phyloP scores from a whole-genome alignment of 148 eudicot genomes.

The Pharnaceum exiguum region DNA sequence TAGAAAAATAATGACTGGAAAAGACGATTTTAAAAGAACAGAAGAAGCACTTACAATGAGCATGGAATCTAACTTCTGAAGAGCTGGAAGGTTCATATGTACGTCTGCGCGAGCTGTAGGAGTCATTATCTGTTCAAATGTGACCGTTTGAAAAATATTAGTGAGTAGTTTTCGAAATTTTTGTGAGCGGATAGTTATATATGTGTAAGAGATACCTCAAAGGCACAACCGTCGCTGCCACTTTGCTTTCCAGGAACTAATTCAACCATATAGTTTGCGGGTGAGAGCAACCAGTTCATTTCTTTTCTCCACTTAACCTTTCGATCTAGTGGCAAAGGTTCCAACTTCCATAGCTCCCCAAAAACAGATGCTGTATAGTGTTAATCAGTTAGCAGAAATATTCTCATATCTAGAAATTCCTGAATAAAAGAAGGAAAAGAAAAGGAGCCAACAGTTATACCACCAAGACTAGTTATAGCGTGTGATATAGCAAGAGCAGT shows the following conservation, averaged over 20 bases:
- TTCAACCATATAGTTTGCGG: slow-evolving; percentile 86
- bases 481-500: slow-evolving; percentile 78
- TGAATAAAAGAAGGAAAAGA: background rate
- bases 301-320: slow-evolving; percentile 77
- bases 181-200: background rate
- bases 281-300: slow-evolving; percentile 91
- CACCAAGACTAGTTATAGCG: slow-evolving; percentile 75
- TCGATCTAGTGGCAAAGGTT: slow-evolving; percentile 71
- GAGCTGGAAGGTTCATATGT: slow-evolving; percentile 78
- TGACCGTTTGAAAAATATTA: background rate
- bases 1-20: background rate
- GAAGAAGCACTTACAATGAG: slow-evolving; percentile 67
- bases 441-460: slow-evolving; percentile 21
- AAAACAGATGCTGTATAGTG: slow-evolving; percentile 67
- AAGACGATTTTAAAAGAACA: background rate
- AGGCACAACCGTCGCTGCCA: slow-evolving; percentile 52
- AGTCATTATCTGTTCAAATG: slow-evolving; percentile 68
- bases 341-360: slow-evolving; percentile 97
- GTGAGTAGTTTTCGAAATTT: background rate
- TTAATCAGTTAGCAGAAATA: background rate
- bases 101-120: slow-evolving; percentile 82
- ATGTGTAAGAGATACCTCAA: slow-evolving; percentile 55
- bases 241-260: slow-evolving; percentile 88
- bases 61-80: slow-evolving; percentile 83
- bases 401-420: background rate